Base-by-base conservation (phyloP, 495 filamentous ascomycete genomes). In the Echria macrotheca region DNA sequence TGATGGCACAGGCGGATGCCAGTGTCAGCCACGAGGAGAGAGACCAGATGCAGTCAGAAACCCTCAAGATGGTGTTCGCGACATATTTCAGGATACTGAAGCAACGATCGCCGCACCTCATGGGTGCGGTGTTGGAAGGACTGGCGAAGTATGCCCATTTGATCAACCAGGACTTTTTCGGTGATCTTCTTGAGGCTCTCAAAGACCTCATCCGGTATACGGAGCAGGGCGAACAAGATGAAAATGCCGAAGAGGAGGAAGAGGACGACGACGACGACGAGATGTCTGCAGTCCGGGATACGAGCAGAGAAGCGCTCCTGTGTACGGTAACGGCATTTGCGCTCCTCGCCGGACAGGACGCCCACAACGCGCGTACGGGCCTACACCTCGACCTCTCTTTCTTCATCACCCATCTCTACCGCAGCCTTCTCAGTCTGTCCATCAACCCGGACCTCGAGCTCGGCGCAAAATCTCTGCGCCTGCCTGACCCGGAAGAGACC, bases 101-200 rank as follows among this genome's bases (percentile, higher is more conserved):
- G 69, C 73, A 81, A 40, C 81, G 88, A 23, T 79, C 81, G 7
- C 78, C 79, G 14, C 76, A 81, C 44, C 78, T 98, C 9, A 96
- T 96, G 89, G 93, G 91, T 5, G 89, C 90, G 25, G 91, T 96
- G 0, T 58, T 71, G 25, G 89, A 98, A 65, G 93, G 93, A 40
- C 72, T 98, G 22, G 91, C 91, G 40, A 75, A 74, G 64, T 97
- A 95, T 65, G 83, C 90, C 14, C 93, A 95, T 62, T 73, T 98
- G 14, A 96, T 98, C 73, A 98, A 98, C 70, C 86, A 96, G 59
- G 84, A 97, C 61, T 96, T 97, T 73, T 98, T 98, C 64, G 93
- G 93, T 17, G 93, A 96, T 64, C 71, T 98, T 28, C 81, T 98
- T 15, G 94, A 96, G 60, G 90, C 88, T 6, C 72, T 98, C 22